Percentiles rank a stretch among this genome's conserved stretches.
Conservation (phyloP, 495 filamentous ascomycete species). For the Peziza echinospora region DNA sequence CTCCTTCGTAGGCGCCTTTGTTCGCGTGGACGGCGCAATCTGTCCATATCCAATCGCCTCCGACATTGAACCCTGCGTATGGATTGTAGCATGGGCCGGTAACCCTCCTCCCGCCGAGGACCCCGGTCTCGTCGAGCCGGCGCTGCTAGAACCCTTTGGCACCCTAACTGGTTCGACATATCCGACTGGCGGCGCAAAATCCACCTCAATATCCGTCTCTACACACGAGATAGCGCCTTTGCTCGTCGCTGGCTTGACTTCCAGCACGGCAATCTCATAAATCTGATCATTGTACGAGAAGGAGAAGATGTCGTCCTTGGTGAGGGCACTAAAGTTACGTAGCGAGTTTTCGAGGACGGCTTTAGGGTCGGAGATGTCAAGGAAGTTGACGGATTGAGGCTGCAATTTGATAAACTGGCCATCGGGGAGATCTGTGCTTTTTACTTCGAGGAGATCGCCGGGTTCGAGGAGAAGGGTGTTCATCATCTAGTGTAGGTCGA, state of each 20-base stretch:
- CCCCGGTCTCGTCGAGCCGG: conserved; percentile 42
- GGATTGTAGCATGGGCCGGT: conserved; percentile 28
- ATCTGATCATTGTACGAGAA: conserved; percentile 87
- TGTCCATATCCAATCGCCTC: conserved; percentile 88
- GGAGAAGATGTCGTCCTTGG: conserved; percentile 77
- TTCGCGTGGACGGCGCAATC: conserved; percentile 59
- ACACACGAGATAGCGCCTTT: conserved; percentile 74
- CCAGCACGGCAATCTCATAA: conserved; percentile 78
- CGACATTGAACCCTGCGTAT: conserved; percentile 80
- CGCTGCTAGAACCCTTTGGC: conserved; percentile 23
- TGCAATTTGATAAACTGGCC: conserved; percentile 89
- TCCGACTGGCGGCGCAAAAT: conserved; percentile 83
- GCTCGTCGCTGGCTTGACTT: conserved; percentile 55
- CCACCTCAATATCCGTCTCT: conserved; percentile 85
- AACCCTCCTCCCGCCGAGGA: conserved; percentile 25
- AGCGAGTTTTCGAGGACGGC: conserved; percentile 95
- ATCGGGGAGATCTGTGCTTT: conserved; percentile 72
- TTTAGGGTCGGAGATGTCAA: conserved; percentile 91
- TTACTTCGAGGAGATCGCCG: conserved; percentile 84
- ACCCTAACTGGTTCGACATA: conserved; percentile 71
- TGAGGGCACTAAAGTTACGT: conserved; percentile 80
- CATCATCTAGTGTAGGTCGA: conserved; percentile 96
- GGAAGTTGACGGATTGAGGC: conserved; percentile 72
- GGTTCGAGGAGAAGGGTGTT: conserved; percentile 68
- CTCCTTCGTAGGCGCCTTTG: conserved; percentile 36